Evolutionary conservation across 2,329 filamentous ascomycete genomes (phyloP), one percentile per base, ranked within the genome.

Genomic region (Aspergillus amoenus): DNA sequence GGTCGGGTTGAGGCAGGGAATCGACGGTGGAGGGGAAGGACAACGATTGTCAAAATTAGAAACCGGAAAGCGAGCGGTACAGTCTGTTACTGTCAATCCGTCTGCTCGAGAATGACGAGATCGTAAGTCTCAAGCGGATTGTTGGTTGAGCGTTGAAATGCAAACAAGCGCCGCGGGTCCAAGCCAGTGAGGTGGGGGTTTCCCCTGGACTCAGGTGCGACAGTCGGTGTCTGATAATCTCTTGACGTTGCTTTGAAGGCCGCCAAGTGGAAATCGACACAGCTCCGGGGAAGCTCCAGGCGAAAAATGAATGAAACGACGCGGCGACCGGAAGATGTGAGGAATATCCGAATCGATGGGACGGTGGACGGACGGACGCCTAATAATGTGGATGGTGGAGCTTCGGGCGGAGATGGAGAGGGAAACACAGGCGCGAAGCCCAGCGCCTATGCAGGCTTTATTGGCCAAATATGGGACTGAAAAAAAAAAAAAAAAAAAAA

Each of bases 141-240:
- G 49, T 53, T 49, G 48, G 49, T 59, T 56, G 52, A 53, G 57
- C 57, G 52, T 50, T 51, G 49, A 57, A 46, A 47, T 57, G 54
- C 55, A 53, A 54, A 57, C 54, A 59, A 59, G 54, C 50, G 50
- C 50, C 42, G 54, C 47, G 40, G 40, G 46, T 57, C 43, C 54
- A 51, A 59, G 37, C 49, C 57, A 56, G 24, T 54, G 43, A 59
- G 57, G 53, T 50, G 53, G 57, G 57, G 57, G 45, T 37, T 47
- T 52, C 49, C 55, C 55, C 55, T 48, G 55, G 55, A 52, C 55
- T 41, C 39, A 48, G 40, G 27, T 42, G 41, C 51, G 50, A 50
- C 50, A 50, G 45, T 39, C 50, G 55, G 45, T 32, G 39, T 57
- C 50, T 32, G 42, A 50, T 48, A 50, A 41, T 17, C 43, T 47